Evolutionary conservation across 805 yeast genomes (phyloP).

Genomic region (Cyberlindnera meyerae): DNA sequence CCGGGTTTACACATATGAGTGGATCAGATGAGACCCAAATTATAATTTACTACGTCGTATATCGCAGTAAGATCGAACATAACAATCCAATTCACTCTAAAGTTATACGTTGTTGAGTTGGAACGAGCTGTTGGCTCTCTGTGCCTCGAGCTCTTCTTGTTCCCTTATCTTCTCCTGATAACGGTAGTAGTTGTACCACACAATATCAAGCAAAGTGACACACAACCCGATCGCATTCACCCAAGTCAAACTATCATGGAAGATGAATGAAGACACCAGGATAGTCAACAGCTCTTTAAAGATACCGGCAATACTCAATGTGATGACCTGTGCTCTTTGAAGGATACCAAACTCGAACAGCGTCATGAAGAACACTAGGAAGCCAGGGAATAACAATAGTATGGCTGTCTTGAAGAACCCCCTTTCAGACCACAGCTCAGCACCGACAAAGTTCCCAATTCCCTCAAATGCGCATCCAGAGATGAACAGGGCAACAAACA

Average conservation of each 20-base stretch:
- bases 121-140: too few relatives aligned
- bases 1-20: too few relatives aligned
- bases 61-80: too few relatives aligned
- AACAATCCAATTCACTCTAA: too few relatives aligned
- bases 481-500: constrained; percentile 58
- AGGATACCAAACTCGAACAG: constrained; percentile 80
- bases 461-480: constrained; percentile 73
- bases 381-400: constrained; percentile 73
- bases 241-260: constrained; percentile 65
- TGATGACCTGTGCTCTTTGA: constrained; percentile 76
- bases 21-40: too few relatives aligned
- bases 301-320: constrained; percentile 87
- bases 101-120: too few relatives aligned
- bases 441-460: constrained; percentile 41
- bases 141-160: constrained; percentile 3
- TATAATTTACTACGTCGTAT: too few relatives aligned
- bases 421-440: constrained; percentile 61
- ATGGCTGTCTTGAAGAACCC: constrained; percentile 53
- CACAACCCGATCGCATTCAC: constrained; percentile 70
- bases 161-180: constrained; percentile 24
- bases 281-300: constrained; percentile 90
- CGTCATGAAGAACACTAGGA: constrained; percentile 86
- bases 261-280: constrained; percentile 56
- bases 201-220: constrained; percentile 71
- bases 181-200: constrained; percentile 76